These are phyloP conservation scores for Pogostemon cablin DNA, from an alignment of 257 asterid genomes.

Conservation along the genomic window DNA sequence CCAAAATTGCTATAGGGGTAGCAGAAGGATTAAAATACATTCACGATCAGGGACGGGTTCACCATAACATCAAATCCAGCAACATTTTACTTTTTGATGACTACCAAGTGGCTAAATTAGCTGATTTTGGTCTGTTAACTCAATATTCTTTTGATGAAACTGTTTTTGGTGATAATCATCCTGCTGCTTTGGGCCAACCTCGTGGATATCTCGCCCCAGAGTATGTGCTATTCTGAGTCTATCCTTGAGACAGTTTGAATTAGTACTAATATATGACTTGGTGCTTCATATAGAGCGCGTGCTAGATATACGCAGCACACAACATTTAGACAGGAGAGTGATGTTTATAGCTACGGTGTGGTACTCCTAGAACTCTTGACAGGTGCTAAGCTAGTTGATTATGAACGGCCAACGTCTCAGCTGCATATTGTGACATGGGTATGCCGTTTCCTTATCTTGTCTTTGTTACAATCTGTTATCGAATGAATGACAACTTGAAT, in stretches of 20 bases:
- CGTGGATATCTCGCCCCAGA: conserved; percentile 48
- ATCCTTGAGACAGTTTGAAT: neutral
- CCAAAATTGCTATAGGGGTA: neutral
- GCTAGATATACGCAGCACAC: neutral
- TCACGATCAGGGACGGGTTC: conserved; percentile 27
- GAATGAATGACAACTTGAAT: neutral
- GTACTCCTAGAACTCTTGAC: conserved; percentile 40
- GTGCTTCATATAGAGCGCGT: neutral
- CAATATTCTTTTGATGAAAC: neutral
- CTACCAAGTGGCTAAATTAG: conserved; percentile 53
- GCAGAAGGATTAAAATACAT: conserved; percentile 8
- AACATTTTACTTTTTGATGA: conserved; percentile 38
- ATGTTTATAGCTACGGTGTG: conserved; percentile 45
- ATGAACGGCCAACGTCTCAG: conserved; percentile 31
- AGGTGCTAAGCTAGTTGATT: conserved; percentile 33
- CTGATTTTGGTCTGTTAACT: conserved; percentile 50
- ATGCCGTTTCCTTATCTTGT: conserved; percentile 23
- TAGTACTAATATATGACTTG: neutral
- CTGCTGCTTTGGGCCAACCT: neutral
- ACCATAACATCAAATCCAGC: conserved; percentile 31
- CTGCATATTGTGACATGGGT: conserved; percentile 41
- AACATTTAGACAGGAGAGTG: conserved; percentile 24
- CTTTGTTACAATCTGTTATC: neutral
- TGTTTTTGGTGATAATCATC: neutral
- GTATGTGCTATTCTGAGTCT: conserved; percentile 34